phyloP scores from a whole-genome alignment of 805 yeast genomes.

The Lipomyces kockii region DNA sequence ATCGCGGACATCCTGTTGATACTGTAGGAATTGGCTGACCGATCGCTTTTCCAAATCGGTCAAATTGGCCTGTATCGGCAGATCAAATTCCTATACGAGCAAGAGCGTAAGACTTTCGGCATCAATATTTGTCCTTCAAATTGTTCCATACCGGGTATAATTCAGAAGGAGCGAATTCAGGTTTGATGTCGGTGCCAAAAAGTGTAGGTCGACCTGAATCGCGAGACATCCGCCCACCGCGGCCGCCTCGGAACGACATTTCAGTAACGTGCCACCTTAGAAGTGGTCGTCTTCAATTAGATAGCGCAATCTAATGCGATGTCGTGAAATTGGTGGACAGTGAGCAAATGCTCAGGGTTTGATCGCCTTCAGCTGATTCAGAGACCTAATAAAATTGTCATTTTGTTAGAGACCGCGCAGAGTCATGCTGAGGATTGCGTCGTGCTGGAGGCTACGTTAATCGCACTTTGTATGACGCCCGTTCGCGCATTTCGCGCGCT shows the following conservation, averaged over 20 bases:
- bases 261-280: neutral
- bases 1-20: constrained; percentile 33
- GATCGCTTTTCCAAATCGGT: constrained; percentile 33
- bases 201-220: constrained; percentile 22
- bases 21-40: constrained; percentile 33
- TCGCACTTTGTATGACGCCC: neutral
- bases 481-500: neutral
- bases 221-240: constrained; percentile 29
- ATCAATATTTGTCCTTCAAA: neutral
- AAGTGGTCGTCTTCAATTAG: neutral
- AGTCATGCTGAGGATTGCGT: neutral
- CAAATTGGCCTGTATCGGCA: constrained; percentile 30
- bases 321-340: neutral
- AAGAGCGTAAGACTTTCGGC: neutral
- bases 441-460: neutral
- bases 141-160: constrained; percentile 30
- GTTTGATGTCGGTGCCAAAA: constrained; percentile 31
- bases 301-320: too few species aligned
- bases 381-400: neutral
- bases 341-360: neutral
- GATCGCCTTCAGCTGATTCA: too few species aligned
- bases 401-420: neutral
- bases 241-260: constrained; percentile 36
- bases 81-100: constrained; percentile 18
- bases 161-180: constrained; percentile 34